Base-by-base conservation (phyloP, 176 grass and related monocot genomes). In the Secale cereale region DNA sequence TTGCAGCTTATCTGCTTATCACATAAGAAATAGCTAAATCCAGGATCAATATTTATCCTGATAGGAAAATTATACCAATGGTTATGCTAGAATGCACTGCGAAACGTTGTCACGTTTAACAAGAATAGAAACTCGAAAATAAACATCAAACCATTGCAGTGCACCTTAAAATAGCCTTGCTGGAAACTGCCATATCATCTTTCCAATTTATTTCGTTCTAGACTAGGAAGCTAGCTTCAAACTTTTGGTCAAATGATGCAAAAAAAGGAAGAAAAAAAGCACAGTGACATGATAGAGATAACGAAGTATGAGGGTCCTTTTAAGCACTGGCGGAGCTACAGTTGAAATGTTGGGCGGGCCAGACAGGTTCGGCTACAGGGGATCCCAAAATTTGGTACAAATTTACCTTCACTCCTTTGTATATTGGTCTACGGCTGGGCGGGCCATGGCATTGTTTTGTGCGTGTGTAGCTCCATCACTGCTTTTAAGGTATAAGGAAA, bases 1-100 rank as follows among this genome's bases (percentile, higher is more conserved):
- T 93, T 82, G 73, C 66, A 90, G 88, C 62, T 84, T 85, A 85
- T 83, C 67, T 48, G 82, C 62, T 84, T 85, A 85, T 83, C 60
- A 59, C 56, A 78, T 73, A 77, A 77, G 85, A 78, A 54, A 46
- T 28, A 76, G 50, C 45, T 33, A 81, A 29, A 27, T 45, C 27
- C 52, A 65, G 19, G 26, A 78, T 52, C 66, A 77, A 76, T 13
- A 28, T 5, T 60, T 76, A 26, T 83, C 86, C 88, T 78, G 82
- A 59, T 20, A 78, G 26, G 40, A 56, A 81, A 81, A 81, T 16
- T 8, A 63, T 33, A 77, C 43, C 10, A 85, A 59, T 31, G 77
- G 20, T 80, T 77, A 87, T 60, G 45, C 28, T 76, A 41, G 16
- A 59, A 32, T 74, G 23, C 35, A 68, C 31, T 57, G 8, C 2